Evolutionary conservation across 495 filamentous ascomycete species (phyloP), one percentile per base, ranked within the genome.

Genomic region (Amniculicola lignicola): DNA sequence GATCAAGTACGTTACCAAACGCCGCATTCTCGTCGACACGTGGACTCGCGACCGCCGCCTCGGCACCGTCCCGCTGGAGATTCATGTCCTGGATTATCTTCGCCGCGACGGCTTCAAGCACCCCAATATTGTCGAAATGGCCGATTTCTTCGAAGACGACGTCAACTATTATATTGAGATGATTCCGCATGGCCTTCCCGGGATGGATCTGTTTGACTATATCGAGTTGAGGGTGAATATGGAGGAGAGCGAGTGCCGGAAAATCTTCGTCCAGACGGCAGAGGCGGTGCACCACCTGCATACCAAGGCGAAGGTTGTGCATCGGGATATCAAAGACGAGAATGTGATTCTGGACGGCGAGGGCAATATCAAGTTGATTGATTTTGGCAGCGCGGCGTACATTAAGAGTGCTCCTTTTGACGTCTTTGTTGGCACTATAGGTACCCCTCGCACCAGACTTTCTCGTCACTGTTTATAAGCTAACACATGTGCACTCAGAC

Each of bases 111-210:
- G 88, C 22, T 75, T 91, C 33, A 85, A 82, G 62, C 93, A 99
- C 65, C 87, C 90, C 21, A 97, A 97, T 64, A 96, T 99, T 54
- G 89, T 99, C 23, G 93, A 97, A 73, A 97, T 99, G 94, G 82
- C 86, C 29, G 91, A 94, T 54, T 99, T 97, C 72, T 99, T 99
- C 67, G 93, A 99, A 68, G 94, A 99, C 51, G 89, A 95, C 54
- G 75, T 90, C 66, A 97, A 99, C 63, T 99, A 99, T 68, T 97
- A 99, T 66, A 99, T 99, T 63, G 94, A 97, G 66, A 98, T 97
- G 93, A 77, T 88, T 4, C 93, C 93, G 11, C 93, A 98, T 61
- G 93, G 93, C 5, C 78, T 96, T 6, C 93, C 94, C 2, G 94
- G 94, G 14, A 97, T 98, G 94, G 93, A 98, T 68, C 81, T 98